Evolutionary conservation across 495 filamentous ascomycete species (phyloP).

Genomic region (Penicillium bovifimosum): DNA sequence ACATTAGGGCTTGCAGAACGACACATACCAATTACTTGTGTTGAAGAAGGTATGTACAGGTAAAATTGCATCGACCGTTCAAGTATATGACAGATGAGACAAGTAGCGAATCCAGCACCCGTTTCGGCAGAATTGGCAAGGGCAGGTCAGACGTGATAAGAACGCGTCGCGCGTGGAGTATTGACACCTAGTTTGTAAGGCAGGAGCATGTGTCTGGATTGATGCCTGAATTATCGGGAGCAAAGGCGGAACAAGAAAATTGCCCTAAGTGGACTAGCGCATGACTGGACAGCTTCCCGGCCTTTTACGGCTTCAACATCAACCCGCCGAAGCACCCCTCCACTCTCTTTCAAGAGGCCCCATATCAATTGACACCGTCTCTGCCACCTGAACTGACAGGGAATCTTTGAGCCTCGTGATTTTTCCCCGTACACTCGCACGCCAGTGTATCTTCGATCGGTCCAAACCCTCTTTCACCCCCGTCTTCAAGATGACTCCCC

Average conservation of each 20-base stretch:
- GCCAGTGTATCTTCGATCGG: constrained; percentile 2
- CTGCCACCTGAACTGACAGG: constrained; percentile 12
- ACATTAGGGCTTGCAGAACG: not conserved
- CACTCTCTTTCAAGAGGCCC: constrained; percentile 20
- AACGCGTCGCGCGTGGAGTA: constrained; percentile 38
- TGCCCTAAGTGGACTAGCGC: constrained; percentile 33
- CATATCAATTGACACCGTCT: constrained; percentile 20
- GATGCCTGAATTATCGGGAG: constrained; percentile 26
- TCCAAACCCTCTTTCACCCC: constrained; percentile 6
- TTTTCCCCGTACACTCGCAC: constrained; percentile 2
- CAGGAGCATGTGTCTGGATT: not conserved
- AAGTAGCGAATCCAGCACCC: not conserved
- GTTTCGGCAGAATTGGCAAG: constrained; percentile 10
- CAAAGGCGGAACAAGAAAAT: constrained; percentile 28
- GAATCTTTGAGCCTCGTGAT: constrained; percentile 11
- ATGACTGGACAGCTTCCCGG: constrained; percentile 33
- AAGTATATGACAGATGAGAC: constrained; percentile 3
- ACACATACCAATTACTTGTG: not conserved
- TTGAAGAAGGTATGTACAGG: not conserved
- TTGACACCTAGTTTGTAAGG: constrained; percentile 26
- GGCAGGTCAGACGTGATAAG: constrained; percentile 20
- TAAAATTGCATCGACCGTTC: not conserved
- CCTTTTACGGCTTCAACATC: constrained; percentile 47
- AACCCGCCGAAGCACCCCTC: constrained; percentile 37
- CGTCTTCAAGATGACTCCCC: constrained; percentile 39